phyloP scores from a whole-genome alignment of 2,329 filamentous ascomycete genomes.

The Neurospora sp. region DNA sequence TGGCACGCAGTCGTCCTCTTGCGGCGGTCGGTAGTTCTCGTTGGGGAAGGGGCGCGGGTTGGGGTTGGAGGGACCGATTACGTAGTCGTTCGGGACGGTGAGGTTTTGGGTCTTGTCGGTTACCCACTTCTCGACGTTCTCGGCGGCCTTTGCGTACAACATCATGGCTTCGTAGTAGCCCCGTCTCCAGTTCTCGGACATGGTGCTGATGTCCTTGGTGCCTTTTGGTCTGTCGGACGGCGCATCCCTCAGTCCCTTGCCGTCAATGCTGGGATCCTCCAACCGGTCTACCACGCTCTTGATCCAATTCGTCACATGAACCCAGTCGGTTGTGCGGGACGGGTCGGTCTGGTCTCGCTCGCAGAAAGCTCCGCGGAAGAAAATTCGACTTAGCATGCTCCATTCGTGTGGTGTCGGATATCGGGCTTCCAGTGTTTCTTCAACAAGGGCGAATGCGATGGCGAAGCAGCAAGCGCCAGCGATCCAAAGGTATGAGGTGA shows the following conservation, averaged over 20 bases:
- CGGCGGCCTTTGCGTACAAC: constrained; percentile 63
- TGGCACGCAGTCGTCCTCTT: constrained; percentile 63
- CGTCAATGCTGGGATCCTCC: constrained; percentile 60
- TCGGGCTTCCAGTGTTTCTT: constrained; percentile 64
- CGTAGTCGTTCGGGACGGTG: constrained; percentile 60
- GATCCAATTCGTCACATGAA: constrained; percentile 50
- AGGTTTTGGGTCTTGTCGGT: constrained; percentile 52
- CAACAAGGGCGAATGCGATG: constrained; percentile 55
- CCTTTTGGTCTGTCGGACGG: constrained; percentile 32
- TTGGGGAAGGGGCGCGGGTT: constrained; percentile 62
- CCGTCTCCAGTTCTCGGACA: constrained; percentile 73
- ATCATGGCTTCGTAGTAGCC: constrained; percentile 81
- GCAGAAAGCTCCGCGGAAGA: constrained; percentile 53
- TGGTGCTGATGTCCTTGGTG: constrained; percentile 60
- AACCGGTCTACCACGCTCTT: constrained; percentile 52
- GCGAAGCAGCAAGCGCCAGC: constrained; percentile 49
- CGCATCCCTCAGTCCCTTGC: constrained; percentile 50
- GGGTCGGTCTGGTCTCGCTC: constrained; percentile 45
- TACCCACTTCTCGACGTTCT: constrained; percentile 73
- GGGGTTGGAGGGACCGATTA: constrained; percentile 77
- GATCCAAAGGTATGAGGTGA: constrained; percentile 55
- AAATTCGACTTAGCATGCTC: constrained; percentile 59
- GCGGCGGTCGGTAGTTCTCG: constrained; percentile 51
- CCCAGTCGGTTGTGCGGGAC: constrained; percentile 55
- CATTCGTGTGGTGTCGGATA: constrained; percentile 80